Percentiles rank a stretch among this genome's conserved stretches.
These are phyloP conservation scores for Mycena galopus DNA, from an alignment of 768 basidiomycete species.

Conservation along the genomic window DNA sequence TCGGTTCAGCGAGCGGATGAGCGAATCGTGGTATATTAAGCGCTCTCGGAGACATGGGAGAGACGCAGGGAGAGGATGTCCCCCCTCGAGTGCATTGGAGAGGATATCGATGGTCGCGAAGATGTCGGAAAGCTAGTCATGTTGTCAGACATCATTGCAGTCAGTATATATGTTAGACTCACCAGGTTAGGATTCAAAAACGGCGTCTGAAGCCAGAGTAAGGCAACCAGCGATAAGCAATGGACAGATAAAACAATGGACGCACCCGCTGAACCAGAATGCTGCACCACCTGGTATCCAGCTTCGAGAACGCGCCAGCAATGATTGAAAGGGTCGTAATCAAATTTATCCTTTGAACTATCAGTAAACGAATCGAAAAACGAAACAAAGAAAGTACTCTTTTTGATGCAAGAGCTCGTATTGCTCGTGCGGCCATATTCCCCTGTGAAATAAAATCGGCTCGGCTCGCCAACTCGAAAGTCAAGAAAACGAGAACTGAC, in stretches of 20 bases:
- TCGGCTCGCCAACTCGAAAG: background rate
- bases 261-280: slow-evolving; percentile 56
- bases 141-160: background rate
- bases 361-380: background rate
- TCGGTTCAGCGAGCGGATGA: slow-evolving; percentile 37
- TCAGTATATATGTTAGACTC: too few relatives aligned
- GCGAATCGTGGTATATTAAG: slow-evolving; percentile 56
- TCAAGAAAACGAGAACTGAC: slow-evolving; percentile 43
- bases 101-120: slow-evolving; percentile 57
- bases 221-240: background rate
- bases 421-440: slow-evolving; percentile 56
- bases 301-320: slow-evolving; percentile 53
- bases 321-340: slow-evolving; percentile 52
- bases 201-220: slow-evolving; percentile 49
- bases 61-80: slow-evolving; percentile 53
- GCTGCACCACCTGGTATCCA: slow-evolving; percentile 60
- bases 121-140: slow-evolving; percentile 55
- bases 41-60: slow-evolving; percentile 57
- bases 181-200: slow-evolving; percentile 62
- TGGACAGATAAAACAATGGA: background rate
- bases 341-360: slow-evolving; percentile 42
- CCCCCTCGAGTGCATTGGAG: slow-evolving; percentile 51
- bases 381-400: slow-evolving; percentile 42
- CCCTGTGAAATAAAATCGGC: slow-evolving; percentile 41
- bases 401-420: slow-evolving; percentile 49